Conservation (phyloP, 805 yeast species). For the Wickerhamomyces chambardii region DNA sequence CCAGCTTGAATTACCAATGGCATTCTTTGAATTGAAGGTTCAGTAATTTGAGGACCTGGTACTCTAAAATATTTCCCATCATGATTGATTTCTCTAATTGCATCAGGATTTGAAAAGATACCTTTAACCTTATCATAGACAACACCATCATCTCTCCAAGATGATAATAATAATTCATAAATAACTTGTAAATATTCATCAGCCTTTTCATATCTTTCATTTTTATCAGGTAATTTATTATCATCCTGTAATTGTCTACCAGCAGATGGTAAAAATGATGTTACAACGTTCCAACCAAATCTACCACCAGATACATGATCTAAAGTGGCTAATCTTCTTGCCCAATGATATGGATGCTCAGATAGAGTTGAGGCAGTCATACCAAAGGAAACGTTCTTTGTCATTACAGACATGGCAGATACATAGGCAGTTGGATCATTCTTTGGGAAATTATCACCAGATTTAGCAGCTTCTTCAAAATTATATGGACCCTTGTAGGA, state of each 20-base stretch:
- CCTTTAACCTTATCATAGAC: conserved; percentile 18
- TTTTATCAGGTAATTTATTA: conserved; percentile 28
- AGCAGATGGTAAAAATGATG: conserved; percentile 33
- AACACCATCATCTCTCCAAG: conserved; percentile 35
- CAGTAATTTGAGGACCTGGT: conserved; percentile 33
- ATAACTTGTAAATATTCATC: conserved; percentile 34
- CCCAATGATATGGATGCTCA: conserved; percentile 35
- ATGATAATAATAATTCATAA: conserved; percentile 28
- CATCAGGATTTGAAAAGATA: conserved; percentile 27
- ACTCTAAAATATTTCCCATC: conserved; percentile 31
- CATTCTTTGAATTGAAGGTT: conserved; percentile 34
- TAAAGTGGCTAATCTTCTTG: conserved; percentile 33
- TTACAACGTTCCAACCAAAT: conserved; percentile 39
- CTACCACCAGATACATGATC: conserved; percentile 37
- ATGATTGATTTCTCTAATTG: conserved; percentile 30
- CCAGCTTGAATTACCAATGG: conserved; percentile 39
- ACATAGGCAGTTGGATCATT: conserved; percentile 30
- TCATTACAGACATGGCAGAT: conserved; percentile 33
- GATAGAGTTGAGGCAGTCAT: conserved; percentile 34
- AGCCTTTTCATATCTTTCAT: conserved; percentile 30
- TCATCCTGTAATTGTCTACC: conserved; percentile 31
- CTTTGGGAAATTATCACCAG: conserved; percentile 26
- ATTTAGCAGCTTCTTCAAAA: conserved; percentile 24
- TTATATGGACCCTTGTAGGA: conserved; percentile 31
- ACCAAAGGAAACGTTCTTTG: conserved; percentile 30